phyloP scores from a whole-genome alignment of 352 stramenopile species.

The Lagenidium giganteum region DNA sequence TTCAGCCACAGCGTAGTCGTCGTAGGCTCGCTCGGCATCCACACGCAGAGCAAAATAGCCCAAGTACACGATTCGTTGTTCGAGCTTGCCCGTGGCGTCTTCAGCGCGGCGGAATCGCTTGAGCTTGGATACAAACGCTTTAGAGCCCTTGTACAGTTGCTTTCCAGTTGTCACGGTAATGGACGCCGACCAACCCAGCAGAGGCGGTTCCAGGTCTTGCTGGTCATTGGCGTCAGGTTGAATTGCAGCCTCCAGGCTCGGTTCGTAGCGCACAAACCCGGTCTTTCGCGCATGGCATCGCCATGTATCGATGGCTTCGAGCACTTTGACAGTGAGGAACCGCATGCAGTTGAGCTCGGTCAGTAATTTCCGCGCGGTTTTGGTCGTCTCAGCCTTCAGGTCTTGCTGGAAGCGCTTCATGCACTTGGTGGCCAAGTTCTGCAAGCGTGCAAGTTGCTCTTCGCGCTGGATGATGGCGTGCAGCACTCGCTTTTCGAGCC shows the following conservation, averaged over 20 bases:
- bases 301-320: constrained; percentile 67
- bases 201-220: constrained; percentile 5
- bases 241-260: background rate
- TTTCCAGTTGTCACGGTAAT: constrained; percentile 65
- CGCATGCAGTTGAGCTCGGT: constrained; percentile 43
- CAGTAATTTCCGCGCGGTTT: constrained; percentile 29
- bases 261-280: constrained; percentile 45
- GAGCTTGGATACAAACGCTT: constrained; percentile 59
- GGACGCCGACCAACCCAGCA: constrained; percentile 58
- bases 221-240: too few relatives aligned
- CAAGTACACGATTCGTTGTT: constrained; percentile 63
- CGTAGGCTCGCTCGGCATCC: constrained; percentile 68
- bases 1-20: constrained; percentile 52
- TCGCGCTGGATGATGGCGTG: constrained; percentile 56
- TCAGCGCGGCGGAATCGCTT: constrained; percentile 66
- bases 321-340: constrained; percentile 63
- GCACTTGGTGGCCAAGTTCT: constrained; percentile 35
- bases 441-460: constrained; percentile 33
- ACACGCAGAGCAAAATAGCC: constrained; percentile 61
- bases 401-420: constrained; percentile 69
- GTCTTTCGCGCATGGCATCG: constrained; percentile 38
- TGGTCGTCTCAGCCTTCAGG: constrained; percentile 36
- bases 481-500: constrained; percentile 58
- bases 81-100: constrained; percentile 43
- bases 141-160: constrained; percentile 65